Base-by-base conservation (phyloP, 176 grass and related monocot species). In the Juncus effusus region DNA sequence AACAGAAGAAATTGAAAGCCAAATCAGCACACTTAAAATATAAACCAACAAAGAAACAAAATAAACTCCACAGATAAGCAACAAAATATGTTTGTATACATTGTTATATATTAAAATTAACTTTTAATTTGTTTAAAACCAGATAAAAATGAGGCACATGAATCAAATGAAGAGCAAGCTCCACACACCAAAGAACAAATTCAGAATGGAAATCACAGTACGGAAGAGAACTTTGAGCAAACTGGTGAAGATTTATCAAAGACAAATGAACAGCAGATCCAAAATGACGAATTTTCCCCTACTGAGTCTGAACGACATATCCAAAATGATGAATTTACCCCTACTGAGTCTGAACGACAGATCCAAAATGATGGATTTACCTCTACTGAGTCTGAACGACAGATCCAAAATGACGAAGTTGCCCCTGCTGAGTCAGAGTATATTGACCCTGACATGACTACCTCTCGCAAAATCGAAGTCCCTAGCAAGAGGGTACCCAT, bases 401-500 rank as follows among this genome's bases (percentile, higher is more conserved):
- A 28, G 19, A 28, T 28, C 6, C 56, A 54, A 42, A 7, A 64
- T 39, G 81, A 83, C 50, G 76, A 64, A 51, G 38, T 69, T 6
- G 60, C 54, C 13, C 60, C 74, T 75, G 82, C 71, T 60, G 62
- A 62, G 53, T 63, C 36, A n/a, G 53, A 47, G 1, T 38, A 44
- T 40, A 6, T 10, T 56, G 65, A 1, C 5, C 44, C 5, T 8
- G 65, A 64, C 3, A 75, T 70, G 2, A 76, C 65, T 2, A 40
- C 65, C 13, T 84, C 82, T 7, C 80, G 81, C 2, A 80, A 36
- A 65, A 93, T 93, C 8, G 83, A 93, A 60, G 89, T 99, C 78
- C 94, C 94, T 69, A 99, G 89, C 61, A 88, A 64, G 56, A 99
- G 88, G 94, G 89, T 99, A 85, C 51, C 37, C 5, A 16, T 42